phyloP scores from a whole-genome alignment of 495 filamentous ascomycete species.

The Daldinia decipiens region DNA sequence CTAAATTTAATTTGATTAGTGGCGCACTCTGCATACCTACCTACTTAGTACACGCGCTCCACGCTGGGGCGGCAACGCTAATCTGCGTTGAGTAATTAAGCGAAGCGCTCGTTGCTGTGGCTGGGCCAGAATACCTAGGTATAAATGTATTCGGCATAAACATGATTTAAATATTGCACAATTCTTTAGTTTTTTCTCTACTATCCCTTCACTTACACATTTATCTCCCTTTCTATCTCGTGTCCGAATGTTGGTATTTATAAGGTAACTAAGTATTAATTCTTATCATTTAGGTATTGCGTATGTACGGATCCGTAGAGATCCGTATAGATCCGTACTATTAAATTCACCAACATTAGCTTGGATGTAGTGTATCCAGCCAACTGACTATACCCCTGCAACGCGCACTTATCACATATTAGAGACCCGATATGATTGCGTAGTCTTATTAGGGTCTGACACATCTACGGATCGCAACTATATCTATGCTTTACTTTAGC shows the following conservation, averaged over 20 bases:
- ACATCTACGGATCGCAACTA: too few species aligned
- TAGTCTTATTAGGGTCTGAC: too few species aligned
- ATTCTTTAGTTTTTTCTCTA: neutral
- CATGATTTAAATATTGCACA: neutral
- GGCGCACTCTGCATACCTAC: constrained; percentile 21
- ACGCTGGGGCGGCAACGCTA: constrained; percentile 19
- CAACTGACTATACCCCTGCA: neutral
- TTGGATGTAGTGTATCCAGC: neutral
- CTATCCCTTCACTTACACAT: neutral
- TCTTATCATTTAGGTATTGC: neutral
- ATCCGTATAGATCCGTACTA: neutral
- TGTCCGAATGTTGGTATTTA: neutral
- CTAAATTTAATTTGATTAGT: constrained; percentile 27
- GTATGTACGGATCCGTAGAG: too few species aligned
- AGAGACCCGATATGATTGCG: neutral
- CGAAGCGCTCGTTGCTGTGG: constrained; percentile 22
- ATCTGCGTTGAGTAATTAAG: constrained; percentile 22
- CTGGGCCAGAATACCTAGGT: constrained; percentile 25
- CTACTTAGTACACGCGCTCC: constrained; percentile 25
- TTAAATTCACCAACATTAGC: neutral
- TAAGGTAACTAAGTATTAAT: neutral
- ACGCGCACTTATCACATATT: neutral
- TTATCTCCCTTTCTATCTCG: neutral
- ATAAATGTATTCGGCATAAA: neutral
- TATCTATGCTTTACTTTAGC: too few species aligned